A percentile compares a stretch with the other conserved stretches of the same genome.
Conservation (phyloP, 805 yeast genomes). For the Kluyveromyces lactis region DNA sequence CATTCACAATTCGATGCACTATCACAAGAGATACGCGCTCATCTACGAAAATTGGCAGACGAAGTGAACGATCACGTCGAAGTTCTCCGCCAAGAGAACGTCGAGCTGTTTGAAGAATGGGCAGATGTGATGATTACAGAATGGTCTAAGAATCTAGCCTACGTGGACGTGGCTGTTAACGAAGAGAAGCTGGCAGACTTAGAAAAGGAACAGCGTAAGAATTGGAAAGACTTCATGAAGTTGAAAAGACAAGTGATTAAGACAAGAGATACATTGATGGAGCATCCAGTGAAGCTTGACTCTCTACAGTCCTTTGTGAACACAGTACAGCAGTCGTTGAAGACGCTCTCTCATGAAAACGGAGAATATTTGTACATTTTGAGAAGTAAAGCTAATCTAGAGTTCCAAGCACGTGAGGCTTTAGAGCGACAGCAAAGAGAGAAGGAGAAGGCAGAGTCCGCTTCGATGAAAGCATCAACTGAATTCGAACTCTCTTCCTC, state of each 20-base stretch:
- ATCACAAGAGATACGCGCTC: slow-evolving; percentile 28
- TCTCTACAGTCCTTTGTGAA: slow-evolving; percentile 27
- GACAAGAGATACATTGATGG: slow-evolving; percentile 45
- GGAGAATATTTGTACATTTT: slow-evolving; percentile 50
- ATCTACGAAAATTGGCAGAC: slow-evolving; percentile 25
- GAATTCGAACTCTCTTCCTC: too few relatives aligned
- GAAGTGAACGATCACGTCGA: slow-evolving; percentile 31
- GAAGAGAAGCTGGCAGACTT: slow-evolving; percentile 25
- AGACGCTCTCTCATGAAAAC: slow-evolving; percentile 47
- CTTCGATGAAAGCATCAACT: neutral
- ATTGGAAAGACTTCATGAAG: slow-evolving; percentile 54
- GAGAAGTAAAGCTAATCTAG: slow-evolving; percentile 50
- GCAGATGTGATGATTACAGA: slow-evolving; percentile 59
- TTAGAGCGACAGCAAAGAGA: slow-evolving; percentile 24
- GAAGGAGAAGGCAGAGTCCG: neutral
- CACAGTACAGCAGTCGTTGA: slow-evolving; percentile 34
- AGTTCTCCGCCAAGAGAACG: slow-evolving; percentile 35
- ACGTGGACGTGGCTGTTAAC: slow-evolving; percentile 25
- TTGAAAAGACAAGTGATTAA: slow-evolving; percentile 47
- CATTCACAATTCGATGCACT: slow-evolving; percentile 23
- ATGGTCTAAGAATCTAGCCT: slow-evolving; percentile 52
- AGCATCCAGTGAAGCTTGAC: slow-evolving; percentile 26
- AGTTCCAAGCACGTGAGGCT: slow-evolving; percentile 47
- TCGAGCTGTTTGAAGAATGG: slow-evolving; percentile 68
- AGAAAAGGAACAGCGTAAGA: slow-evolving; percentile 23